phyloP scores from a whole-genome alignment of 2,329 filamentous ascomycete genomes.

The Botryosphaeria dothidea region DNA sequence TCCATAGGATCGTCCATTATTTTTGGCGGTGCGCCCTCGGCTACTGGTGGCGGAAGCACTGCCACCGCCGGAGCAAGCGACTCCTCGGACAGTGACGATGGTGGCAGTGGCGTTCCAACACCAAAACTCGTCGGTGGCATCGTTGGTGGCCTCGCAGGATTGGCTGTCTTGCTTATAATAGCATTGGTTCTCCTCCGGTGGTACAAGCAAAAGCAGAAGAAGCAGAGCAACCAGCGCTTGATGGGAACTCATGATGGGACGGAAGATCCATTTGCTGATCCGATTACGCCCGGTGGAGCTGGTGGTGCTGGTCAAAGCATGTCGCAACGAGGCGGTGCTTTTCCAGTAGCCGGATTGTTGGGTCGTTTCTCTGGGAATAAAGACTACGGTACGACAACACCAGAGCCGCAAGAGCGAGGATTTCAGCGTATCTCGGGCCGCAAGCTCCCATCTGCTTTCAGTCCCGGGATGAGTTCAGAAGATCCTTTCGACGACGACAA shows the following conservation, averaged over 20 bases:
- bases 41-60: conserved; percentile 21
- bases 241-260: conserved; percentile 17
- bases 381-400: conserved; percentile 27
- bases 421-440: conserved; percentile 51
- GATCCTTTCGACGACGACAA: conserved; percentile 24
- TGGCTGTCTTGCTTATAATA: conserved; percentile 52
- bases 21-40: conserved; percentile 21
- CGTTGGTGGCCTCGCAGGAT: conserved; percentile 62
- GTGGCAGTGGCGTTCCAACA: conserved; percentile 42
- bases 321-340: conserved; percentile 42
- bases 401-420: conserved; percentile 37
- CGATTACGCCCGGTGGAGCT: conserved; percentile 19
- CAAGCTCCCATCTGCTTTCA: conserved; percentile 51
- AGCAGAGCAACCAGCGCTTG: conserved; percentile 15
- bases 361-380: conserved; percentile 41
- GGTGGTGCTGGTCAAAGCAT: conserved; percentile 33
- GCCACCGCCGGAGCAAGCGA: conserved; percentile 15
- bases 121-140: conserved; percentile 62
- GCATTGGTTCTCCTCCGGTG: conserved; percentile 56
- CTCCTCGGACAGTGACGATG: conserved; percentile 17
- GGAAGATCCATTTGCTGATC: conserved; percentile 19
- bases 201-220: conserved; percentile 43
- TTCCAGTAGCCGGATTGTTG: conserved; percentile 40
- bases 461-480: conserved; percentile 47
- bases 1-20: conserved; percentile 23